These are phyloP conservation scores for Paragyromitra xinjiangensis DNA, from an alignment of 495 filamentous ascomycete genomes.

Conservation along the genomic window DNA sequence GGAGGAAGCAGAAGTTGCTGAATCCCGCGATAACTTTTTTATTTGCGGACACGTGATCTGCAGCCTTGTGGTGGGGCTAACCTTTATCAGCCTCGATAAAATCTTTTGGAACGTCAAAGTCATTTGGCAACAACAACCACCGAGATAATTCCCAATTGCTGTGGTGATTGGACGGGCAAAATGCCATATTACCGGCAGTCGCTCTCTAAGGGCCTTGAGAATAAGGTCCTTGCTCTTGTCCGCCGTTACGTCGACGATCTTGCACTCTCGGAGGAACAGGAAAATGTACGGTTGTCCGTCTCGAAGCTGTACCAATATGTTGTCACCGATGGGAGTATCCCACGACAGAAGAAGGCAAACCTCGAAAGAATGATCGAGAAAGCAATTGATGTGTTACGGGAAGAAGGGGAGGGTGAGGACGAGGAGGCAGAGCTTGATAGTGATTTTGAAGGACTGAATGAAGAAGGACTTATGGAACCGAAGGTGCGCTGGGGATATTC, in stretches of 20 bases:
- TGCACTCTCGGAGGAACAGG: conserved; percentile 34
- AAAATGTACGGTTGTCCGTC: conserved; percentile 44
- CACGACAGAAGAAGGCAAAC: conserved; percentile 58
- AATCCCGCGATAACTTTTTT: conserved; percentile 30
- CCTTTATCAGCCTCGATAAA: conserved; percentile 26
- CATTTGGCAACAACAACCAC: background rate
- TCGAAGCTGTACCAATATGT: conserved; percentile 53
- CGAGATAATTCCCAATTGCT: background rate
- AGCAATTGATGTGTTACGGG: conserved; percentile 76
- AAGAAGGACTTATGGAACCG: conserved; percentile 52
- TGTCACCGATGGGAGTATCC: conserved; percentile 43
- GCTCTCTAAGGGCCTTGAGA: conserved; percentile 48
- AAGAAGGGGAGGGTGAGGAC: conserved; percentile 66
- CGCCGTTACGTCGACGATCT: conserved; percentile 53
- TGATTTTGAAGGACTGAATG: conserved; percentile 71
- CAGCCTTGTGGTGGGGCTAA: conserved; percentile 34
- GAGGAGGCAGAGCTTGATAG: conserved; percentile 70
- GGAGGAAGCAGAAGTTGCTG: conserved; percentile 6
- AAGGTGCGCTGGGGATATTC: conserved; percentile 37
- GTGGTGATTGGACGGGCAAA: background rate
- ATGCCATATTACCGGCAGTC: conserved; percentile 48
- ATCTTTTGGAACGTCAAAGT: conserved; percentile 21
- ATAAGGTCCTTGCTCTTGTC: conserved; percentile 51
- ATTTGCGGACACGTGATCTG: conserved; percentile 29
- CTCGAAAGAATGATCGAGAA: conserved; percentile 88